Base-by-base conservation (phyloP, 495 filamentous ascomycete species). In the Jackrogersella minutella region DNA sequence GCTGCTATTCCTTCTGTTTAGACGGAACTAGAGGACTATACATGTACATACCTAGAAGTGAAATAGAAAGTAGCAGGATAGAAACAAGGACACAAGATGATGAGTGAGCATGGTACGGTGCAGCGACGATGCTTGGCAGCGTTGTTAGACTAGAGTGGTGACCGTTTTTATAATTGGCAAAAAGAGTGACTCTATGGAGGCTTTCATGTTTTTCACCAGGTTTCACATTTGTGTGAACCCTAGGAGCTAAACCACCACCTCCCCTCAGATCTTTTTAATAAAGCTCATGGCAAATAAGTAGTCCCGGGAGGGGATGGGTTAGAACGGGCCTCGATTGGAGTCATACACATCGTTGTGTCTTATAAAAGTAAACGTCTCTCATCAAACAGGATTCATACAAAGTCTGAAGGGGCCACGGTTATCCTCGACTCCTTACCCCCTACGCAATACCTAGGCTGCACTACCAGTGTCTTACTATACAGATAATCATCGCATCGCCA, bases 401-500 rank as follows among this genome's bases (percentile, higher is more conserved):
- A 30, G 30, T 30, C 26, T 56, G n/a, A n/a, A 10, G 34, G 3
- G 14, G 24, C 0, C 1, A 43, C n/a, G 26, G 24, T 10, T 28
- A 62, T 44, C 40, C 44, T 31, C 10, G 16, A 44, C 30, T 11
- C 30, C 17, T 28, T 58, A 37, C 9, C 5, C 39, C 37, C 37
- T 36, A 44, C 34, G 28, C 21, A 2, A 10, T 5, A 44, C 16
- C 14, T 13, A n/a, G 41, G 47, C 11, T 41, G 36, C 28, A 33
- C 58, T 21, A 40, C 34, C 59, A 41, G 47, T 39, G 5, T 61
- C 43, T 55, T 69, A 64, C 49, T 64, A 64, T 69, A 69, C 66
- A 69, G 33, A 47, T 58, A 17, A 50, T 49, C 44, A 49, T 30
- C 44, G 26, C 41, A 49, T 50, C 31, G 40, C 22, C 53, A 43